These are phyloP conservation scores for Alternaria hordeiaustralica DNA, from an alignment of 2,329 filamentous ascomycete genomes.

Conservation along the genomic window DNA sequence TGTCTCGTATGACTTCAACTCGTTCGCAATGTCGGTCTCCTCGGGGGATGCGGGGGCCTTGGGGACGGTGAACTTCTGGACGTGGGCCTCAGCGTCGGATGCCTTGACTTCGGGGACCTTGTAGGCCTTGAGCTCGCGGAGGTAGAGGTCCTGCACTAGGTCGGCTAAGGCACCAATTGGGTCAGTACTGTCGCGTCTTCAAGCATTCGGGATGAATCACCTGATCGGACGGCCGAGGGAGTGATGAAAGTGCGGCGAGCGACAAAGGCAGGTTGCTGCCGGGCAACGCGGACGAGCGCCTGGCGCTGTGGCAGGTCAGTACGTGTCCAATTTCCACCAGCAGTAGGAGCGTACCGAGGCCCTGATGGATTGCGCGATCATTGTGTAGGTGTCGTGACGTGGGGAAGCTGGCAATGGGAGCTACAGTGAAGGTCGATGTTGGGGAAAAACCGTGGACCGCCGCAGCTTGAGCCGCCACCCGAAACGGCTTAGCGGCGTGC, in stretches of 20 bases:
- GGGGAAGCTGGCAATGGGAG: constrained; percentile 41
- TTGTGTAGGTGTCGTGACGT: constrained; percentile 48
- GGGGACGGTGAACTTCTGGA: constrained; percentile 84
- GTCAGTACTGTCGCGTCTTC: constrained; percentile 32
- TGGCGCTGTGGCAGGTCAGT: constrained; percentile 60
- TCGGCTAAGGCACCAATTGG: constrained; percentile 70
- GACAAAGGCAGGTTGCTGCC: constrained; percentile 61
- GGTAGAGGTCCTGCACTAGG: constrained; percentile 96
- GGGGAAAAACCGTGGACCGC: constrained; percentile 24
- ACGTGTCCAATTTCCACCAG: constrained; percentile 12
- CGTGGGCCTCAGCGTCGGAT: constrained; percentile 85
- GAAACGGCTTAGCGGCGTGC: constrained; percentile 23
- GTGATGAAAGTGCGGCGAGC: constrained; percentile 69
- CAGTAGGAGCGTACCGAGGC: constrained; percentile 59
- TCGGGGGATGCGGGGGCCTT: constrained; percentile 87
- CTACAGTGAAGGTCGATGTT: constrained; percentile 34
- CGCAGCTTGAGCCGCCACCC: constrained; percentile 29
- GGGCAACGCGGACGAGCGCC: constrained; percentile 65
- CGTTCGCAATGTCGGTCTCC: constrained; percentile 89
- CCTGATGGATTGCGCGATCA: constrained; percentile 68
- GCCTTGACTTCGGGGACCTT: constrained; percentile 85
- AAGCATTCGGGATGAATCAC: constrained; percentile 55
- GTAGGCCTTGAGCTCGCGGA: constrained; percentile 94
- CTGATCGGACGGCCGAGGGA: constrained; percentile 66
- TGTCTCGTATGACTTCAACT: constrained; percentile 91